Base-by-base conservation (phyloP, 169 alveolate species). In the Plasmodium chabaudi region DNA sequence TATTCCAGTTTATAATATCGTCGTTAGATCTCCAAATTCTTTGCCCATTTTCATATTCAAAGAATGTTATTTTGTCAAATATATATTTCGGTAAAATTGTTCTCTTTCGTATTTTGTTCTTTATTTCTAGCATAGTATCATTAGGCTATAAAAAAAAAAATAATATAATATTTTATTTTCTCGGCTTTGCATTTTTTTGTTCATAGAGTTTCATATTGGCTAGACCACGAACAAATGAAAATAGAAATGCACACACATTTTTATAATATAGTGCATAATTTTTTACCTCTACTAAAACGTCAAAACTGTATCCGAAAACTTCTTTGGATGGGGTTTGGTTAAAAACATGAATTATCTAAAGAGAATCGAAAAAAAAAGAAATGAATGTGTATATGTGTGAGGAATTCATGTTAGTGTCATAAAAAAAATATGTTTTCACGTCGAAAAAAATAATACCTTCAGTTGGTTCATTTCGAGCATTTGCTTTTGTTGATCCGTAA, bases 401-500 rank as follows among this genome's bases (percentile, higher is more conserved):
- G 42, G 42, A 34, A 34, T 34, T 34, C 42, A 34, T 3, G 7
- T 34, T 34, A 34, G 42, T 34, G 42, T 4, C 42, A 34, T 5
- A 34, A 34, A 34, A 34, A 34, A 34, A 34, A 34, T 34, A 34
- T 34, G 39, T 34, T 34, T 34, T 34, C 6, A 34, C 5, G 0
- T 3, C 42, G 6, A 5, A 34, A 34, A 34, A 34, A 34, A 34
- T 34, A 34, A 0, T 46, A 79, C 89, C 82, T 79, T 79, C 17
- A 79, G 51, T 47, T 79, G 71, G 12, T 61, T 61, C 46, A 44
- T 19, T 42, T 79, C 82, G 34, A 94, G 56, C 55, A 82, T 68
- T 12, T 75, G 93, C 44, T 88, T 88, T 47, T 94, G 94, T 51
- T 92, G 94, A 61, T 68, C 77, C 0, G 95, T 70, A 88, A 92